Evolutionary conservation across 768 basidiomycete species (phyloP).

Genomic region (Pleurotus citrinopileatus): DNA sequence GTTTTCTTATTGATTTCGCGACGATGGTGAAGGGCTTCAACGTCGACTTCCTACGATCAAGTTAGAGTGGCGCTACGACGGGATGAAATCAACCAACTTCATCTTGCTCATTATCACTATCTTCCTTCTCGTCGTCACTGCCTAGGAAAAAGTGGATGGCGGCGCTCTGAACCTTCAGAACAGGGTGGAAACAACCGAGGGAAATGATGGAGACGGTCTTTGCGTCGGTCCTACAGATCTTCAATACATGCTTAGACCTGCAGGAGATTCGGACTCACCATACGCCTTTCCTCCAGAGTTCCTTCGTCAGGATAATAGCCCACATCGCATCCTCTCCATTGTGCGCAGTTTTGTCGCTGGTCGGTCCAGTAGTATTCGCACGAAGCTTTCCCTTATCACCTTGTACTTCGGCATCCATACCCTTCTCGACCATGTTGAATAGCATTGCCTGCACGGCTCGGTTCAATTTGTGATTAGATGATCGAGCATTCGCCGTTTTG

Average conservation of each 20-base stretch:
- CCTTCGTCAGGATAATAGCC: slow-evolving; percentile 92
- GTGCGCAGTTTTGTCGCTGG: slow-evolving; percentile 34
- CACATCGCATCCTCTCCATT: slow-evolving; percentile 91
- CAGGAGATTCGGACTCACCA: slow-evolving; percentile 53
- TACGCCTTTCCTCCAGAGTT: slow-evolving; percentile 90
- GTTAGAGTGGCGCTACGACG: not conserved
- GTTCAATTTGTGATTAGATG: slow-evolving; percentile 95
- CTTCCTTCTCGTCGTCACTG: slow-evolving; percentile 70
- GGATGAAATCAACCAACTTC: slow-evolving; percentile 30
- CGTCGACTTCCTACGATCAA: slow-evolving; percentile 52
- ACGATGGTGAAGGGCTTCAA: slow-evolving; percentile 77
- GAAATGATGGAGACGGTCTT: slow-evolving; percentile 93
- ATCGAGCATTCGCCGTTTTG: slow-evolving; percentile 80
- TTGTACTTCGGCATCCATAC: slow-evolving; percentile 76
- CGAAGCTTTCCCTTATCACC: slow-evolving; percentile 83
- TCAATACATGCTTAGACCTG: not conserved
- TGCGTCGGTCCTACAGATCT: slow-evolving; percentile 66
- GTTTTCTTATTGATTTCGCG: slow-evolving; percentile 95
- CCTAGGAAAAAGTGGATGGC: slow-evolving; percentile 98
- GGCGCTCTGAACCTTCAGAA: slow-evolving; percentile 90
- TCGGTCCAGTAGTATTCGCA: slow-evolving; percentile 30
- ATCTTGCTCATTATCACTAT: slow-evolving; percentile 70
- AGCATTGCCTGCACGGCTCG: slow-evolving; percentile 93
- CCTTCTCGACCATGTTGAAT: slow-evolving; percentile 93
- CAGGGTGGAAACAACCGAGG: slow-evolving; percentile 90